Percentiles rank a stretch among this genome's conserved stretches.
Conservation (phyloP, 23 red algal genomes). For the Gracilaria vermiculophylla region DNA sequence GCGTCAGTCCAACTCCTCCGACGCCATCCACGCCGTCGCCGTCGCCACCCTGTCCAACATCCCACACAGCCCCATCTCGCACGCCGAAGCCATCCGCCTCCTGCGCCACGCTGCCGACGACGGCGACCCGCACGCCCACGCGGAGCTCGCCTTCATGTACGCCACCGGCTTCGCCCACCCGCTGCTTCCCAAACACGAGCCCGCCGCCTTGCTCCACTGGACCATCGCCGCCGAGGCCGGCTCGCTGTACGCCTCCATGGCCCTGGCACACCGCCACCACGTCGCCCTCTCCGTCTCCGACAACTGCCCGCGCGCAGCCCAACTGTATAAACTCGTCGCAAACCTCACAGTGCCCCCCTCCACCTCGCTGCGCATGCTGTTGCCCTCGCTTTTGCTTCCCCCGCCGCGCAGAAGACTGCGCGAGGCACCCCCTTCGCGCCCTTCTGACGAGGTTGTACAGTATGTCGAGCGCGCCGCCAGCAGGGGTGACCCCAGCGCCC, state of each 20-base stretch:
- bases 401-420: not conserved
- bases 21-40: not conserved
- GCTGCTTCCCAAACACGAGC: conserved; percentile 4
- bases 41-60: conserved; percentile 14
- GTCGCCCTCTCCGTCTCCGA: conserved; percentile 16
- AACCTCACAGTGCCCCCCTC: not conserved
- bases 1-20: not conserved
- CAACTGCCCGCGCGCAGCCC: conserved; percentile 36
- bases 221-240: conserved; percentile 62
- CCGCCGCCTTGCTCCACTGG: conserved; percentile 57
- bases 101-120: conserved; percentile 9
- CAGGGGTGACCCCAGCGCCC: conserved; percentile 44
- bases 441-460: conserved; percentile 65
- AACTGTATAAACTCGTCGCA: conserved; percentile 39
- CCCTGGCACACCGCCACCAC: conserved; percentile 47
- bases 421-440: not conserved
- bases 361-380: not conserved
- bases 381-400: not conserved
- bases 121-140: conserved; percentile 73
- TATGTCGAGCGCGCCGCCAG: conserved; percentile 71
- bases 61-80: not conserved
- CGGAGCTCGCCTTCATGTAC: conserved; percentile 68
- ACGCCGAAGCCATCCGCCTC: not conserved
- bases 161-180: conserved; percentile 47
- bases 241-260: conserved; percentile 61